phyloP scores from a whole-genome alignment of 2,329 filamentous ascomycete genomes.

The Elsinoe fawcettii region DNA sequence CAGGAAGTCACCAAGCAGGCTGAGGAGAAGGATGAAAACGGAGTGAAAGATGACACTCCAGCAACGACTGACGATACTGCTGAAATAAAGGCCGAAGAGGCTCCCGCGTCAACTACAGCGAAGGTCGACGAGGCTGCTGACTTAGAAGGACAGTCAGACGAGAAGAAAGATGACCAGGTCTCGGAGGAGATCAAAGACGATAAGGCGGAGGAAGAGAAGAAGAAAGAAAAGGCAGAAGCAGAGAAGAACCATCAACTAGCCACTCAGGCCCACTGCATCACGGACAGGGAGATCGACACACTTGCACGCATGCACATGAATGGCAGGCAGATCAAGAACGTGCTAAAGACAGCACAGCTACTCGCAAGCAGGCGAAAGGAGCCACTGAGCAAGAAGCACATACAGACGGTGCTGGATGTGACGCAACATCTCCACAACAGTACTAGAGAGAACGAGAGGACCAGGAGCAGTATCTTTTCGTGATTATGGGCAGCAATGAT shows the following conservation, averaged over 20 bases:
- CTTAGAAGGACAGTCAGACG: background rate
- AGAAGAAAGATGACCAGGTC: background rate
- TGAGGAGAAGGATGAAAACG: background rate
- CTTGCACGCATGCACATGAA: conserved; percentile 30
- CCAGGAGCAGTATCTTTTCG: conserved; percentile 19
- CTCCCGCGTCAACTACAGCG: background rate
- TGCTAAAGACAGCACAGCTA: conserved; percentile 35
- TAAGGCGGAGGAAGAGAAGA: background rate
- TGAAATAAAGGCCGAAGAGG: background rate
- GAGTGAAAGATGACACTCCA: background rate
- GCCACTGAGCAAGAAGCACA: conserved; percentile 24
- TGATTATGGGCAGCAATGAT: background rate
- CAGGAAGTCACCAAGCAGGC: background rate
- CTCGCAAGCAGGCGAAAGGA: conserved; percentile 24
- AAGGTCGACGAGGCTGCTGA: background rate
- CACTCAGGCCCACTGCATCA: conserved; percentile 26
- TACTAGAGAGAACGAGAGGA: conserved; percentile 22
- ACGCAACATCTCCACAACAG: conserved; percentile 28
- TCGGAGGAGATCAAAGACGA: background rate
- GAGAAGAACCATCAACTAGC: conserved; percentile 16
- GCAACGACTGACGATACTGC: background rate
- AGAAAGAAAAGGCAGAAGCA: background rate
- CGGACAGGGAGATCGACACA: conserved; percentile 25
- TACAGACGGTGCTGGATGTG: conserved; percentile 30
- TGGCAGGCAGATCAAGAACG: conserved; percentile 38